Evolutionary conservation across 2,329 filamentous ascomycete species (phyloP), one percentile per base, ranked within the genome.

Genomic region (Escovopsis weberi): DNA sequence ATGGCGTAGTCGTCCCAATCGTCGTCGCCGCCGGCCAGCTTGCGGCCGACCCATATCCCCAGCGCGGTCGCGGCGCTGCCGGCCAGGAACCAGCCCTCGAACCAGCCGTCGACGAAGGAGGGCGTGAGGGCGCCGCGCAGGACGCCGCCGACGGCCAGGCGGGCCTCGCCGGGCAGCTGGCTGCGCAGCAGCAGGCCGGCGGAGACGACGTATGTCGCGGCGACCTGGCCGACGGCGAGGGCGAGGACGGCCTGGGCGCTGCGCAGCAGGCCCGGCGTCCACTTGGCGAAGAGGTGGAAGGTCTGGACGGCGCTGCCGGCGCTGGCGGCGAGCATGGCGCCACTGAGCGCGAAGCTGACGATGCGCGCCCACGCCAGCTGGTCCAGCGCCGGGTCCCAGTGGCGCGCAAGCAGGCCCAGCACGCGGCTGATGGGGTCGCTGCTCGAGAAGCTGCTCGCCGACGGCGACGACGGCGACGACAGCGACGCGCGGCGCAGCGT

Each of bases 231-330:
- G 33, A 89, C 78, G 37, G 87, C 69, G 11, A 94, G 71, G 1
- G 86, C 83, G 33, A 91, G 69, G 54, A 87, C 87, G 9, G 82
- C 82, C 55, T 83, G 82, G 4, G 80, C 78, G 51, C 82, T 81
- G 49, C 79, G 75, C 9, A 87, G 65, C n/a, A 89, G 60, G 5
- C 69, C 69, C 0, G 85, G 85, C 8, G 78, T 72, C 65, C 85
- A 82, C 49, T 80, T 80, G 4, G 82, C 76, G 55, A 94, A 85
- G 43, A 94, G 72, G 50, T 82, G 79, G 52, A 89, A 83, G 0
- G 86, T 94, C 58, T 91, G 85, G n/a, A 88, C 67, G 15, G 85
- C 85, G 44, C 80, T 83, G 59, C 82, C 85, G 61, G 87, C 86
- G 43, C 82, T 85, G 2, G 83, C 80, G 12, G 85, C 69, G 23